Percentiles rank a stretch among this genome's conserved stretches.
Evolutionary conservation across 1,284 basidiomycete species (phyloP).

Genomic region (Ganoderma multipileum): DNA sequence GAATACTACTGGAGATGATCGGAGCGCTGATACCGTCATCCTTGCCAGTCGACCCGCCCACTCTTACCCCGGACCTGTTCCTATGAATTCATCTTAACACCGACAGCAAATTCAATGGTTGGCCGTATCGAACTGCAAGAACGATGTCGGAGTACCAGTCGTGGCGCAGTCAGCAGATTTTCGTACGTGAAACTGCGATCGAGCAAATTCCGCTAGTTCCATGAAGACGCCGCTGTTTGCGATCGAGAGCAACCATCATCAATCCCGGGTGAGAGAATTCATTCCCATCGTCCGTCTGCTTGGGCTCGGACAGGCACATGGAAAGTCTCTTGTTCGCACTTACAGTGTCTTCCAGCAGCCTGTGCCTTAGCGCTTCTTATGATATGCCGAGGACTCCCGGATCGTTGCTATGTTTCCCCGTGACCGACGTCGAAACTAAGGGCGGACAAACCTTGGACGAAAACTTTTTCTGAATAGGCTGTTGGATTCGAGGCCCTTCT

Average conservation of each 20-base stretch:
- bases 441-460: background rate
- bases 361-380: background rate
- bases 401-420: background rate
- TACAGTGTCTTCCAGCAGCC: background rate
- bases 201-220: background rate
- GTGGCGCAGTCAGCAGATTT: background rate
- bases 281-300: background rate
- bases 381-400: background rate
- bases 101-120: background rate
- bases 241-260: slow-evolving; percentile 1
- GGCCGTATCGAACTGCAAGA: background rate
- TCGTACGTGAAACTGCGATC: slow-evolving; percentile 1
- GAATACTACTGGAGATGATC: background rate
- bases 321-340: background rate
- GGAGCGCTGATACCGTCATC: background rate
- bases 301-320: background rate
- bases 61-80: background rate
- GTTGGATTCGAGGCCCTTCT: background rate
- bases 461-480: background rate
- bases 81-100: background rate
- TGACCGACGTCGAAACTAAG: background rate
- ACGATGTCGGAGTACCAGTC: background rate
- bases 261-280: background rate
- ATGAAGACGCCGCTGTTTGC: background rate
- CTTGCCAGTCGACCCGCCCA: background rate